Evolutionary conservation across 1,139 yeast genomes (phyloP).

Genomic region (Yamadazyma membranifaciens): DNA sequence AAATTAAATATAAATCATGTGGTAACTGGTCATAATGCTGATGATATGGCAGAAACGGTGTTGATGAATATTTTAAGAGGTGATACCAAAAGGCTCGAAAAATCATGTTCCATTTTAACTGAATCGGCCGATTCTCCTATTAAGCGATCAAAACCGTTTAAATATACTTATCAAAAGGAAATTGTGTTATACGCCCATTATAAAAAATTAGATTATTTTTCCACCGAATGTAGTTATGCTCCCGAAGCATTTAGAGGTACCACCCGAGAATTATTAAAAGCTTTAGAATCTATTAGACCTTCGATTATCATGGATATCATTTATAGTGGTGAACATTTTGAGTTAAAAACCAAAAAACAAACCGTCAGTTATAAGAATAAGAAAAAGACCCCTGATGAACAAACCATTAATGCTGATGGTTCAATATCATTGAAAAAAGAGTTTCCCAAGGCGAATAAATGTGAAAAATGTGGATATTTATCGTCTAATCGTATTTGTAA

Average conservation of each 20-base stretch:
- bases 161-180: slow-evolving; percentile 94
- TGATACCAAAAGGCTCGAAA: slow-evolving; percentile 90
- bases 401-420: slow-evolving; percentile 61
- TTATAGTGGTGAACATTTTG: slow-evolving; percentile 87
- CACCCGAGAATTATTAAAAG: slow-evolving; percentile 87
- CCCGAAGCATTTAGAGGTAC: slow-evolving; percentile 99
- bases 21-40: slow-evolving; percentile 98
- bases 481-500: slow-evolving; percentile 88
- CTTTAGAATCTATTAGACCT: slow-evolving; percentile 86
- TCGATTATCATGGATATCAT: slow-evolving; percentile 93
- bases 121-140: slow-evolving; percentile 75
- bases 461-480: slow-evolving; percentile 89
- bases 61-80: slow-evolving; percentile 93
- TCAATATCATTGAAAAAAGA: slow-evolving; percentile 44
- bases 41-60: slow-evolving; percentile 98
- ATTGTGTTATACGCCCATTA: slow-evolving; percentile 97
- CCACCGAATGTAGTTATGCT: slow-evolving; percentile 97
- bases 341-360: slow-evolving; percentile 56
- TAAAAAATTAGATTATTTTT: slow-evolving; percentile 90
- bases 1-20: slow-evolving; percentile 83
- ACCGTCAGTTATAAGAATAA: slow-evolving; percentile 31
- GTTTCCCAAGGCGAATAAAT: slow-evolving; percentile 63
- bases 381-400: slow-evolving; percentile 27
- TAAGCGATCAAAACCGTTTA: slow-evolving; percentile 92
- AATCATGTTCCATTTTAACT: slow-evolving; percentile 87